A percentile compares a stretch with the other conserved stretches of the same genome.
Evolutionary conservation across 805 yeast genomes (phyloP).

Genomic region (Yamadazyma akitaensis): DNA sequence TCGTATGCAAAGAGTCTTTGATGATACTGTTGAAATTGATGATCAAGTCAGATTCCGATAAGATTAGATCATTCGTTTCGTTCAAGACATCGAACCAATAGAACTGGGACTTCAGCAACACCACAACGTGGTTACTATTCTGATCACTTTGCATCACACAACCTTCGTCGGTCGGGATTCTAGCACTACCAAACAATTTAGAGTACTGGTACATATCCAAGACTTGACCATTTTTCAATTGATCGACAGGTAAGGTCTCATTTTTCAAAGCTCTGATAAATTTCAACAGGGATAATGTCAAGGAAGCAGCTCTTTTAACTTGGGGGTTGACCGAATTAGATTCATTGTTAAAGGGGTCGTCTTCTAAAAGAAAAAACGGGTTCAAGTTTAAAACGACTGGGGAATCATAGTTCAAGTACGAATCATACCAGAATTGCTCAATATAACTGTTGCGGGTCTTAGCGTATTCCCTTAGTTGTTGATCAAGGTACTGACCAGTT

Average conservation of each 20-base stretch:
- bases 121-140: conserved; percentile 75
- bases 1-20: conserved; percentile 60
- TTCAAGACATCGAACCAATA: conserved; percentile 95
- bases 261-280: conserved; percentile 77
- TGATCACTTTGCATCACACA: conserved; percentile 83
- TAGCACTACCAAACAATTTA: conserved; percentile 79
- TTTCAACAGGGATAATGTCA: conserved; percentile 72
- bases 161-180: conserved; percentile 77
- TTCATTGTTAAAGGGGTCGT: conserved; percentile 77
- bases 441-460: conserved; percentile 72
- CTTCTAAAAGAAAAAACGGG: conserved; percentile 87
- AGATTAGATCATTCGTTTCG: conserved; percentile 61
- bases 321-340: conserved; percentile 49
- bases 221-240: conserved; percentile 55
- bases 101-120: conserved; percentile 80
- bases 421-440: conserved; percentile 93
- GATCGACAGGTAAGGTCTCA: conserved; percentile 71
- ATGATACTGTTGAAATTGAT: conserved; percentile 73
- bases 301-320: conserved; percentile 75
- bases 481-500: conserved; percentile 57
- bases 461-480: conserved; percentile 59
- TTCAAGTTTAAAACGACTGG: conserved; percentile 90
- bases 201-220: conserved; percentile 91
- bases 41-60: conserved; percentile 72
- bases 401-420: conserved; percentile 81